Conservation (phyloP, 768 basidiomycete genomes). For the Glaciozyma martinii region DNA sequence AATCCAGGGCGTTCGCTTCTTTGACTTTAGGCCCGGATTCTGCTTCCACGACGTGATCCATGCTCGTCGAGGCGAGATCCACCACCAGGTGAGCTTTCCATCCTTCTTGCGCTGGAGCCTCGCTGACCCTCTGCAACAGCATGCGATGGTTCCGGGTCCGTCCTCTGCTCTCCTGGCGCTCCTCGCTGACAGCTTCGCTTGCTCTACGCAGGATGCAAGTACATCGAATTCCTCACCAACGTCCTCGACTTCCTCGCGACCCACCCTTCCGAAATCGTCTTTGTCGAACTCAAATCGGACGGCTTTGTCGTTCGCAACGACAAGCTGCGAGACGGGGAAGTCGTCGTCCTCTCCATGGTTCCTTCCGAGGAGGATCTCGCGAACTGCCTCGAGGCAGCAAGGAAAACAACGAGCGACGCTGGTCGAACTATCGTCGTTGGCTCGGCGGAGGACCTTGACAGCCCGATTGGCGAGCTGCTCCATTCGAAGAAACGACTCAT, state of each 20-base stretch:
- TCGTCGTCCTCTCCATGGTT: background rate
- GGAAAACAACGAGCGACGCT: background rate
- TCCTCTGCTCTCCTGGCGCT: background rate
- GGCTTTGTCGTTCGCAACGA: background rate
- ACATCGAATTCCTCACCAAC: slow-evolving; percentile 1
- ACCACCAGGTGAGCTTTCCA: background rate
- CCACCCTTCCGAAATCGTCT: background rate
- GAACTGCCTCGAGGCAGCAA: background rate
- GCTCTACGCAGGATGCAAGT: background rate
- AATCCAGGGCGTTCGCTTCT: slow-evolving; percentile 7
- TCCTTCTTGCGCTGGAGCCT: no score
- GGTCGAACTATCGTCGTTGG: background rate
- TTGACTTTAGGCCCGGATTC: background rate
- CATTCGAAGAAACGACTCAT: background rate
- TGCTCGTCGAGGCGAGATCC: background rate
- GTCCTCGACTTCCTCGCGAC: slow-evolving; percentile 1
- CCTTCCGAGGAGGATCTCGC: background rate
- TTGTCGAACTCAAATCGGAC: slow-evolving; percentile 4
- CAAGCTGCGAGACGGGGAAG: background rate
- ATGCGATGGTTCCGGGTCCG: slow-evolving; percentile 2
- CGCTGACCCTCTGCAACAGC: background rate
- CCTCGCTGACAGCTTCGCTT: background rate
- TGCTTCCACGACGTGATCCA: slow-evolving; percentile 1
- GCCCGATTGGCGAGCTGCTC: background rate
- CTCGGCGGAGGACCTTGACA: background rate